Base-by-base conservation (phyloP, 1,284 basidiomycete species). In the Kalmanozyma brasiliensis region DNA sequence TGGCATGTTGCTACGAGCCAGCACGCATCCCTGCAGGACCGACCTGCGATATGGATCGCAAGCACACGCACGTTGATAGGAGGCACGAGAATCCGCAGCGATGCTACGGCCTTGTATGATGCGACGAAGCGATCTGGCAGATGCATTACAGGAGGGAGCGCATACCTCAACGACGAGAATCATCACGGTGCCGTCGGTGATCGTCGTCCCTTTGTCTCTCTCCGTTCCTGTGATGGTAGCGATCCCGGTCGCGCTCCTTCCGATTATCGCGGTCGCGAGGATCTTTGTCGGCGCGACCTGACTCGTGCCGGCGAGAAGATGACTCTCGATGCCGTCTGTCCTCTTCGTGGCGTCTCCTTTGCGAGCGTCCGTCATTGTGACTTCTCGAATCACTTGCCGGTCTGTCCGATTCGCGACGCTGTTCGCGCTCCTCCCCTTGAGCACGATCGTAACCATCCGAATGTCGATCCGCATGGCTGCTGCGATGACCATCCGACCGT, bases 321-420 rank as follows among this genome's bases (percentile, higher is more conserved):
- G 51, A 48, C 23, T 58, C 43, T 38, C 55, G 40, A 37, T 58
- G 41, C 1, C 42, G 41, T 20, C 51, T 45, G n/a, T 46, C 51
- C 16, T 36, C 41, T 0, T 52, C 45, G 37, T 51, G 48, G 7
- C 30, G 53, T 26, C 35, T 49, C 8, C 32, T 49, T 16, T 46
- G 46, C 16, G 49, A 42, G 16, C 41, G 37, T 24, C 38, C 44
- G 34, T 53, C 56, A 3, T 63, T 44, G 17, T 45, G 43, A 20
- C 40, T 36, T 30, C 30, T 19, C 3, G 49, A 19, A 2, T 61
- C 49, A 35, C 29, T n/a, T 9, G 9, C 16, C 14, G 47, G 10
- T 40, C 36, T 20, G 16, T 19, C 36, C 11, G 29, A 32, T 9
- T 64, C 49, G 23, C 44, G 49, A 19, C 35, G 41, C 8, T 6